phyloP scores from a whole-genome alignment of 148 eudicot genomes.

The Gaultheria prostrata region DNA sequence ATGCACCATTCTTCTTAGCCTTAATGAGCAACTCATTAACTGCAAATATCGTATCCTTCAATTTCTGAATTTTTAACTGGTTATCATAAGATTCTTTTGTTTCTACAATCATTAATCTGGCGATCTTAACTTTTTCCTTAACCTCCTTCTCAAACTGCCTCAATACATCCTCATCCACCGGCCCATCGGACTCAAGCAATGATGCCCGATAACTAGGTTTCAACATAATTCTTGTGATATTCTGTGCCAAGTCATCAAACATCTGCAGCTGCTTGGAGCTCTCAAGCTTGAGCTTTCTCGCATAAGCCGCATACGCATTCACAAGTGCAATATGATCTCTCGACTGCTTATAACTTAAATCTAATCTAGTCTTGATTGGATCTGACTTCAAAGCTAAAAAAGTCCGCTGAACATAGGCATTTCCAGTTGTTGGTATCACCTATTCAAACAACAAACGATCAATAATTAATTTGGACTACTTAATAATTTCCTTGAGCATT shows the following conservation, averaged over 20 bases:
- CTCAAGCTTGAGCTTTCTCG: constrained; percentile 81
- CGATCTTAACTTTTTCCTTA: constrained; percentile 80
- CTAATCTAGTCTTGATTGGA: constrained; percentile 75
- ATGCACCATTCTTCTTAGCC: constrained; percentile 78
- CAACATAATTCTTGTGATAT: constrained; percentile 49
- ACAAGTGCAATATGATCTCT: constrained; percentile 77
- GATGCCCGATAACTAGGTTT: constrained; percentile 63
- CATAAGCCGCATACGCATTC: constrained; percentile 80
- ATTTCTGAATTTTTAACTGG: constrained; percentile 88
- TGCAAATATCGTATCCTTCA: constrained; percentile 89
- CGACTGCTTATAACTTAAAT: constrained; percentile 75
- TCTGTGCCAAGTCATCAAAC: constrained; percentile 75
- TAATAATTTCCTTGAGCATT: background rate
- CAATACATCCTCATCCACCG: constrained; percentile 79
- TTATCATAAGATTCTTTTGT: constrained; percentile 88
- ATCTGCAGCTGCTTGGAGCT: constrained; percentile 65
- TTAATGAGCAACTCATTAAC: constrained; percentile 74
- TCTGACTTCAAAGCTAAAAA: constrained; percentile 80
- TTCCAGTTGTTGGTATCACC: constrained; percentile 60
- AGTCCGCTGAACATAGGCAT: constrained; percentile 57
- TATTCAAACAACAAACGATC: constrained; percentile 25
- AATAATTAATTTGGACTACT: background rate
- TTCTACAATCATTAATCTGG: constrained; percentile 74
- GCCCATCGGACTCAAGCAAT: constrained; percentile 68
- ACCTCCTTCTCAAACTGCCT: constrained; percentile 91